Conservation (phyloP, 768 basidiomycete species). For the Heimioporus sp. region DNA sequence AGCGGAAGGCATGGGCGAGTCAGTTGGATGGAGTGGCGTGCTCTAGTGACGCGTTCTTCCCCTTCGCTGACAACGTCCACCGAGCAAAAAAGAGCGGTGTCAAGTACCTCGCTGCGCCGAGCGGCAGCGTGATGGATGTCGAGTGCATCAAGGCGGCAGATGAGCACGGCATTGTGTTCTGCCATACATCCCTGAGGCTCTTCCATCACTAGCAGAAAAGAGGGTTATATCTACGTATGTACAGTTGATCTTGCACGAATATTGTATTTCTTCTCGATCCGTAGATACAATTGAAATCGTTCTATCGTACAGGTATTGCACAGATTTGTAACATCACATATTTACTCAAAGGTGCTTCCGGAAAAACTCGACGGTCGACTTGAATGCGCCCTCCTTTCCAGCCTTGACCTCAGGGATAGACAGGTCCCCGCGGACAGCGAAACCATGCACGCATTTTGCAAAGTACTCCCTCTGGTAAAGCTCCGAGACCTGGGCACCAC, state of each 20-base stretch:
- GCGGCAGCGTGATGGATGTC: slow-evolving; percentile 95
- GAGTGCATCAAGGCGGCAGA: slow-evolving; percentile 97
- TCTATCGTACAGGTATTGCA: neutral
- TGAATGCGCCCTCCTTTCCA: slow-evolving; percentile 56
- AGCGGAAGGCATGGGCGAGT: slow-evolving; percentile 71
- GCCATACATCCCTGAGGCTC: slow-evolving; percentile 81
- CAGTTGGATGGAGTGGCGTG: slow-evolving; percentile 86
- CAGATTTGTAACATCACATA: neutral
- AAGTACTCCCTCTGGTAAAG: slow-evolving; percentile 32
- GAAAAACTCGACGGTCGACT: slow-evolving; percentile 55
- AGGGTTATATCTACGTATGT: slow-evolving; percentile 1
- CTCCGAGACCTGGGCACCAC: slow-evolving; percentile 40
- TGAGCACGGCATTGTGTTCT: slow-evolving; percentile 89
- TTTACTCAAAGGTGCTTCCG: slow-evolving; percentile 31
- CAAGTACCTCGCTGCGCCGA: slow-evolving; percentile 85
- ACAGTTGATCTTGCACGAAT: too few species aligned
- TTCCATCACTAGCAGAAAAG: slow-evolving; percentile 66
- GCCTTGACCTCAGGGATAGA: slow-evolving; percentile 51
- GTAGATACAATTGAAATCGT: too few species aligned
- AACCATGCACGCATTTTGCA: slow-evolving; percentile 51
- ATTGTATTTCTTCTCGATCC: too few species aligned
- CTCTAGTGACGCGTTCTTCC: slow-evolving; percentile 99
- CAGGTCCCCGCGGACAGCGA: slow-evolving; percentile 50
- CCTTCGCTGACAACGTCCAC: slow-evolving; percentile 98
- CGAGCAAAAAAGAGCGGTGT: slow-evolving; percentile 91